Evolutionary conservation across 805 yeast genomes (phyloP).

Genomic region (Saturnispora silvae): DNA sequence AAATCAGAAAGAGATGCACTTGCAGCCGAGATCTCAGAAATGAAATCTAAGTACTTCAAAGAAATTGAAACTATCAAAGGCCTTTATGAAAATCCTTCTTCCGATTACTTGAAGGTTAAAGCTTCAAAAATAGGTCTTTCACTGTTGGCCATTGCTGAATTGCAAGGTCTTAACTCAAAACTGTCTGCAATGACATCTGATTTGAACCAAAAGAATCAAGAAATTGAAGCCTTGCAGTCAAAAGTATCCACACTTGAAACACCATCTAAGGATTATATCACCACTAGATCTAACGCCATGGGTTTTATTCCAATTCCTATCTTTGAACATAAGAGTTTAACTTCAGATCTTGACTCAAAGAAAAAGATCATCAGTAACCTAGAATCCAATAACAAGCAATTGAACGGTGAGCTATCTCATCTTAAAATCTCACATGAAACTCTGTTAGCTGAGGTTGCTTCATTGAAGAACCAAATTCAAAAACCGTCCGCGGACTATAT

Average conservation of each 20-base stretch:
- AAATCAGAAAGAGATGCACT: neutral
- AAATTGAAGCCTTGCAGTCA: constrained; percentile 4
- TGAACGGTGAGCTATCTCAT: neutral
- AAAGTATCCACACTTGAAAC: constrained; percentile 10
- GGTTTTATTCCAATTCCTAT: constrained; percentile 16
- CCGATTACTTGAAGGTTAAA: constrained; percentile 8
- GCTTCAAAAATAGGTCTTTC: constrained; percentile 2
- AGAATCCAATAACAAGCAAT: constrained; percentile 1
- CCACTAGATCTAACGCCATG: constrained; percentile 12
- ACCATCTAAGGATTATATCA: constrained; percentile 22
- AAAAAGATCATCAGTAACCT: constrained; percentile 1
- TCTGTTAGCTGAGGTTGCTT: neutral
- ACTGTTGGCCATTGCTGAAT: constrained; percentile 2
- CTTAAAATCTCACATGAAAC: neutral
- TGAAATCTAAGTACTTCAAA: constrained; percentile 1
- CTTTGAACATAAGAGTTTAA: constrained; percentile 10
- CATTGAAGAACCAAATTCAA: constrained; percentile 3
- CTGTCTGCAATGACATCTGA: constrained; percentile 1
- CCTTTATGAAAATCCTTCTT: constrained; percentile 9
- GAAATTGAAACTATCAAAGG: constrained; percentile 5
- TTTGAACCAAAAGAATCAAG: constrained; percentile 6
- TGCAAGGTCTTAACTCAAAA: neutral
- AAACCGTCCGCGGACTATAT: constrained; percentile 14
- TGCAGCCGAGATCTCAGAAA: neutral
- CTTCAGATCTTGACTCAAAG: constrained; percentile 1